Base-by-base conservation (phyloP, 148 eudicot species). In the Vaccinium darrowii region DNA sequence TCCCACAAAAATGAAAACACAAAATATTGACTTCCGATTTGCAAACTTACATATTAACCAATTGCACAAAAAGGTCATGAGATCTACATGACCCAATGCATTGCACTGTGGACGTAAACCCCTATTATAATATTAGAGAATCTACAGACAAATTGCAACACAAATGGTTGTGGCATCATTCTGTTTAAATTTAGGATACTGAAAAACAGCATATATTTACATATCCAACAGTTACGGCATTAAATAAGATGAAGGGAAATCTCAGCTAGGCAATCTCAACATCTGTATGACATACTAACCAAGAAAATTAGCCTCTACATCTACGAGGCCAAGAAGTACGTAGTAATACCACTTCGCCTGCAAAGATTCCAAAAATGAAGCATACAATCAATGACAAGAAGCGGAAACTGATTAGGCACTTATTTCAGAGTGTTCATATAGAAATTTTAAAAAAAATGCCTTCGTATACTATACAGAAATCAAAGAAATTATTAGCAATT, bases 311-410 rank as follows among this genome's bases (percentile, higher is more conserved):
- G 92, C 98, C 89, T 95, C 98, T 65, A 95, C 98, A 85, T 95
- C 98, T 71, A 95, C 90, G 86, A 94, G 43, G 50, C 92, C 96
- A 78, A 95, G 98, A 89, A 95, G 86, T 83, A 92, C 30, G 69
- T 95, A 95, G 84, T 84, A 95, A 85, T 95, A 94, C 98, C 98
- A 95, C 92, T 94, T 95, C 67, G 94, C 92, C 98, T 95, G 94
- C 88, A 89, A 65, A 80, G 43, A 76, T 77, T 60, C 33, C 51
- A 82, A 57, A 82, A 57, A 54, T 10, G n/a, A 85, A 84, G 78
- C 11, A 54, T 76, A 13, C 6, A 27, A 39, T 81, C 10, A 43
- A 69, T 0, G 9, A 52, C 36, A 80, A 49, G 25, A 56, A 69
- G 43, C 5, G 13, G 16, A 16, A 8, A 23, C 50, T 65, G 7